Percentiles rank a stretch among this genome's conserved stretches.
Evolutionary conservation across 2,329 filamentous ascomycete genomes (phyloP).

Genomic region (Mariannaea sp.): DNA sequence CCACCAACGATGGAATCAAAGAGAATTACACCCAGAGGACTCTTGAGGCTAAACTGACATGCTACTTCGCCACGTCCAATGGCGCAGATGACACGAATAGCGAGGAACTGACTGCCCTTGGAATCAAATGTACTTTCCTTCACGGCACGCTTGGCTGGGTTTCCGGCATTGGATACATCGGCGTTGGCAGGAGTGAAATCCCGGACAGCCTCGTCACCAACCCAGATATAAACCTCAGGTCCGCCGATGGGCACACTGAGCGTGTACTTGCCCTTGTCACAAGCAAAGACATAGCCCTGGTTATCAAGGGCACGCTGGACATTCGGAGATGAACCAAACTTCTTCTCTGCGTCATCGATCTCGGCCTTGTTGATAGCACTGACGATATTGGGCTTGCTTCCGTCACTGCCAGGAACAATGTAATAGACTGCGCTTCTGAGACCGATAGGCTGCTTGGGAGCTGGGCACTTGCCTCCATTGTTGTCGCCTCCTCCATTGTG

Average conservation of each 20-base stretch:
- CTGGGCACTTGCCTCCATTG: neutral
- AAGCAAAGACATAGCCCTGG: slow-evolving; percentile 2
- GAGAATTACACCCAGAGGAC: neutral
- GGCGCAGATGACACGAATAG: slow-evolving; percentile 5
- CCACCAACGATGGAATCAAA: slow-evolving; percentile 2
- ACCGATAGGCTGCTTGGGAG: neutral
- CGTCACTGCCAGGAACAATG: neutral
- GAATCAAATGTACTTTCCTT: neutral
- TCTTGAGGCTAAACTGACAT: neutral
- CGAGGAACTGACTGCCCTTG: neutral
- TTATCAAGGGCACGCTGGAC: neutral
- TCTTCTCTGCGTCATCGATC: neutral
- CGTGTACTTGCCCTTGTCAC: neutral
- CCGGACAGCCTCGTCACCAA: slow-evolving; percentile 1
- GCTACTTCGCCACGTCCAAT: neutral
- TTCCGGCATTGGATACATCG: neutral
- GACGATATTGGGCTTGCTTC: neutral
- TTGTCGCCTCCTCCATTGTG: too few relatives aligned
- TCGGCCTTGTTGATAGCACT: neutral
- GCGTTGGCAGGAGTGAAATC: neutral
- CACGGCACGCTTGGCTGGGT: neutral
- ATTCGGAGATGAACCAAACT: neutral
- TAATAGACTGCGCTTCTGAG: neutral
- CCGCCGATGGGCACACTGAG: neutral
- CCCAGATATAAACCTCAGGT: slow-evolving; percentile 1